A percentile compares a stretch with the other conserved stretches of the same genome.
phyloP scores from a whole-genome alignment of 2,329 filamentous ascomycete species.

The Fusarium xyrophilum region DNA sequence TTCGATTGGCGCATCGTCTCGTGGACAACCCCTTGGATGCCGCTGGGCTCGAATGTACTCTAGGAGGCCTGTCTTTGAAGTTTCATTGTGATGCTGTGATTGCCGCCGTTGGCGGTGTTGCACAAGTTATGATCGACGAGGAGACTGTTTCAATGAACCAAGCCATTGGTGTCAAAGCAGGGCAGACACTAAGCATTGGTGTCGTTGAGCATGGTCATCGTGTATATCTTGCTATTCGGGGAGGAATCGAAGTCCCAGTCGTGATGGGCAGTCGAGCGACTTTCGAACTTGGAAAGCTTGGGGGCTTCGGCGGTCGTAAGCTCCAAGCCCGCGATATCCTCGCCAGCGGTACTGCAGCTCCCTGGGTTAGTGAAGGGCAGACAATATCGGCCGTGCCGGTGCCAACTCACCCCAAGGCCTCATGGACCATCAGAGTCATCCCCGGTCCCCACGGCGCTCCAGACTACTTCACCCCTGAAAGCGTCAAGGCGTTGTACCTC shows the following conservation, averaged over 20 bases:
- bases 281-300: slow-evolving; percentile 45
- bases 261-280: slow-evolving; percentile 46
- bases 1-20: slow-evolving; percentile 46
- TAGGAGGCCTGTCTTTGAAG: slow-evolving; percentile 44
- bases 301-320: slow-evolving; percentile 46
- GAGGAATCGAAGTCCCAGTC: slow-evolving; percentile 46
- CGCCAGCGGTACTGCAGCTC: slow-evolving; percentile 10
- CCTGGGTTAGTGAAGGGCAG: accelerated
- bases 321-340: slow-evolving; percentile 44
- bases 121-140: slow-evolving; percentile 39
- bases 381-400: slow-evolving; percentile 28
- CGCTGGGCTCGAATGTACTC: slow-evolving; percentile 47
- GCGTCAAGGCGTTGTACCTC: slow-evolving; percentile 44
- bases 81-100: slow-evolving; percentile 47
- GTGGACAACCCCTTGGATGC: slow-evolving; percentile 43
- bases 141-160: slow-evolving; percentile 29
- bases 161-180: slow-evolving; percentile 34
- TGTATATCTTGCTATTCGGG: slow-evolving; percentile 46
- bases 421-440: slow-evolving; percentile 46
- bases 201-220: slow-evolving; percentile 42
- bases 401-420: slow-evolving; percentile 35
- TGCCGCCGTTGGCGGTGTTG: slow-evolving; percentile 45
- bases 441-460: slow-evolving; percentile 50
- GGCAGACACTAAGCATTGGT: slow-evolving; percentile 42
- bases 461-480: slow-evolving; percentile 47